Evolutionary conservation across 257 asterid genomes (phyloP).

Genomic region (Solanum etuberosum): DNA sequence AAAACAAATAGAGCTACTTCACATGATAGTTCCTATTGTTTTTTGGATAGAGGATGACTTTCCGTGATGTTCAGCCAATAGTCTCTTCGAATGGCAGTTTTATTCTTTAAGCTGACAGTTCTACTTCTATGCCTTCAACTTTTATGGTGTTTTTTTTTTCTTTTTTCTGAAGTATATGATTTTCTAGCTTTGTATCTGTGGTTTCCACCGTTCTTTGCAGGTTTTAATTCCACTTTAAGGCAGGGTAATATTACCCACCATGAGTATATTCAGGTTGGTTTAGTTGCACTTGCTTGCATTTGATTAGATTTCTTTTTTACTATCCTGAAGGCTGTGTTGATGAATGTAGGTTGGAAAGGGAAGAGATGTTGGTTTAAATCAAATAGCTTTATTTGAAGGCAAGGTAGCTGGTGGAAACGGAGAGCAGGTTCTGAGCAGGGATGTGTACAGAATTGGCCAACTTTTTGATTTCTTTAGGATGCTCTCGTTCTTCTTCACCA

Average conservation of each 20-base stretch:
- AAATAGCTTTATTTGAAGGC: conserved; percentile 94
- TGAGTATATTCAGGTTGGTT: conserved; percentile 54
- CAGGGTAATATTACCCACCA: conserved; percentile 99
- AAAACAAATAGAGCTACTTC: neutral
- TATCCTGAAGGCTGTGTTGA: conserved; percentile 8
- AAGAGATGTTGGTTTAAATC: conserved; percentile 98
- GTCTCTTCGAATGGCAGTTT: neutral
- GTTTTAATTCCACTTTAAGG: conserved; percentile 93
- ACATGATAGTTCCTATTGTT: neutral
- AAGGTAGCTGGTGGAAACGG: conserved; percentile 99
- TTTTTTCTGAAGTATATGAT: neutral
- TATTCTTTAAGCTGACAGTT: neutral
- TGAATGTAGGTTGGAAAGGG: conserved; percentile 93
- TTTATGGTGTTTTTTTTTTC: neutral
- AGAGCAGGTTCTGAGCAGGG: conserved; percentile 98
- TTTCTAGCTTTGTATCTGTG: neutral
- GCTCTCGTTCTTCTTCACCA: conserved; percentile 89
- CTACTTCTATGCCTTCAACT: neutral
- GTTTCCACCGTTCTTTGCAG: conserved; percentile 23
- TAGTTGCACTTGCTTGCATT: neutral
- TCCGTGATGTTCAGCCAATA: neutral
- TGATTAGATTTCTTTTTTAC: neutral
- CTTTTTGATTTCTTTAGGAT: conserved; percentile 93
- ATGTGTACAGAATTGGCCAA: conserved; percentile 92
- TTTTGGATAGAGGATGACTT: neutral